Evolutionary conservation across 768 basidiomycete species (phyloP).

Genomic region (Royoungia palumana): DNA sequence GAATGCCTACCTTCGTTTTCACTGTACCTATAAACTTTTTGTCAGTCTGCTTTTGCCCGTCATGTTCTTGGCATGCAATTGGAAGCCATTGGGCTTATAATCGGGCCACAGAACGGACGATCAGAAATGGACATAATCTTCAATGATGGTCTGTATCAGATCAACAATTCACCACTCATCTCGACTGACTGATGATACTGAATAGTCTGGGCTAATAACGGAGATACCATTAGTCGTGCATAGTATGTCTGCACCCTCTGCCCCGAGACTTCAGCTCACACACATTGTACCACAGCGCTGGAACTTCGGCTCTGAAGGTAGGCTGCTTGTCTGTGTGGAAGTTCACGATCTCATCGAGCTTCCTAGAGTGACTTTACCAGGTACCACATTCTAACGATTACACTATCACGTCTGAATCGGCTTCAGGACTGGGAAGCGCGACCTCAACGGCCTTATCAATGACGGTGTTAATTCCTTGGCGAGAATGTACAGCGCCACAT

Average conservation of each 20-base stretch:
- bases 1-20: slow-evolving; percentile 7
- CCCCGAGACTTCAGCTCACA: not conserved
- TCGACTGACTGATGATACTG: not conserved
- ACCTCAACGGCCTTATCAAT: slow-evolving; percentile 86
- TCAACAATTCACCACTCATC: not conserved
- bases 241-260: slow-evolving; percentile 51
- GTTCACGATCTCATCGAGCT: slow-evolving; percentile 5
- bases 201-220: slow-evolving; percentile 96
- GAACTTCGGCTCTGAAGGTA: slow-evolving; percentile 94
- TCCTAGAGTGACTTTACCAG: slow-evolving; percentile 82
- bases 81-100: slow-evolving; percentile 65
- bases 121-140: slow-evolving; percentile 70
- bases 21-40: slow-evolving; percentile 9
- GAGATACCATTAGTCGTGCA: slow-evolving; percentile 88
- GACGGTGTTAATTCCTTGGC: slow-evolving; percentile 95
- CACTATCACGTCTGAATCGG: slow-evolving; percentile 4
- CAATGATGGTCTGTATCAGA: slow-evolving; percentile 60
- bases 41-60: slow-evolving; percentile 86
- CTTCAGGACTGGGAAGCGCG: slow-evolving; percentile 88
- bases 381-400: slow-evolving; percentile 33
- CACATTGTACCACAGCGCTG: slow-evolving; percentile 61
- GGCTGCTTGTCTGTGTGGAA: slow-evolving; percentile 19
- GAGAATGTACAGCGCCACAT: slow-evolving; percentile 84
- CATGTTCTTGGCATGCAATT: slow-evolving; percentile 74
- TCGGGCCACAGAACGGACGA: slow-evolving; percentile 49